Evolutionary conservation across 1,284 basidiomycete species (phyloP).

Genomic region (Mycena sp.): DNA sequence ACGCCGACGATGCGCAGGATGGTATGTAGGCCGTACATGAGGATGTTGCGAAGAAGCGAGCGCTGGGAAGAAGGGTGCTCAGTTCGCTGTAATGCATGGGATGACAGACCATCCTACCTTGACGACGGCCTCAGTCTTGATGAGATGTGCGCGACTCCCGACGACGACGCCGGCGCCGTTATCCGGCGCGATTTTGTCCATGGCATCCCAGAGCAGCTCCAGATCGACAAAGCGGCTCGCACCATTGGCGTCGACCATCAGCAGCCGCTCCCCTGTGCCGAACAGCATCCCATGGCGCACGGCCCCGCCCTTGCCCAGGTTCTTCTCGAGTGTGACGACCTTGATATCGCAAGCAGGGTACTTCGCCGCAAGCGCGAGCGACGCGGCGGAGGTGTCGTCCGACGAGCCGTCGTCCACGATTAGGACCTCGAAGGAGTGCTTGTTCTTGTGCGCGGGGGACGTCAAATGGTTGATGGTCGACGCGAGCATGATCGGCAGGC

Average conservation of each 20-base stretch:
- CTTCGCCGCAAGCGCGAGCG: constrained; percentile 69
- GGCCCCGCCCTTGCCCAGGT: constrained; percentile 92
- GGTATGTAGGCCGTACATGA: constrained; percentile 92
- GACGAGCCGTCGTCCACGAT: constrained; percentile 91
- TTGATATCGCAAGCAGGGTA: constrained; percentile 70
- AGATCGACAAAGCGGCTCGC: constrained; percentile 89
- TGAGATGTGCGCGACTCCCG: constrained; percentile 91
- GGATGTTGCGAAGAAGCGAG: constrained; percentile 85
- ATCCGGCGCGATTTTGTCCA: constrained; percentile 67
- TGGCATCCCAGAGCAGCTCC: constrained; percentile 74
- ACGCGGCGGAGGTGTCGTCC: constrained; percentile 77
- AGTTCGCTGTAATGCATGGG: not conserved
- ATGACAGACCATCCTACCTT: constrained; percentile 63
- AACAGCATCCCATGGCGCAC: constrained; percentile 91
- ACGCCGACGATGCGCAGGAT: constrained; percentile 87
- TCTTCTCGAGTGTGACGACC: constrained; percentile 79
- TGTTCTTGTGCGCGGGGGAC: constrained; percentile 42
- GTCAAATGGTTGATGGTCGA: constrained; percentile 73
- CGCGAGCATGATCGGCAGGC: constrained; percentile 85
- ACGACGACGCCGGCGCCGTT: constrained; percentile 75
- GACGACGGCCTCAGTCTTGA: constrained; percentile 92
- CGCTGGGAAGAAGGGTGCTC: constrained; percentile 58
- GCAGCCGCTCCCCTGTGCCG: constrained; percentile 77
- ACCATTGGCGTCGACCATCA: constrained; percentile 95
- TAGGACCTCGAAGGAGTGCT: constrained; percentile 78